A percentile compares a stretch with the other conserved stretches of the same genome.
These are phyloP conservation scores for Orbilia quercus DNA, from an alignment of 2,329 filamentous ascomycete species.

Conservation along the genomic window DNA sequence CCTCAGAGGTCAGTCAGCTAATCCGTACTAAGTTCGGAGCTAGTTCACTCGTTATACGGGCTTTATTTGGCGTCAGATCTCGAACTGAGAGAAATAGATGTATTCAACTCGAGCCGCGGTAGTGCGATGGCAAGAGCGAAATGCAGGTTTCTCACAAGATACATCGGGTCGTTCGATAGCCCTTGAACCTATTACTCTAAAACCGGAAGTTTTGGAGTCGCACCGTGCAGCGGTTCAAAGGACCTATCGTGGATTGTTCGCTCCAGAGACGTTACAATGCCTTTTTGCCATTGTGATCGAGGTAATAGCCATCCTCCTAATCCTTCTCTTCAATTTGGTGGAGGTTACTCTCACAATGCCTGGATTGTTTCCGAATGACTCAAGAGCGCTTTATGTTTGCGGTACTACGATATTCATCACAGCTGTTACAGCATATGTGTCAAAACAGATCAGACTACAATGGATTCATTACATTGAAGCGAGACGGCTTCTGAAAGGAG, in stretches of 20 bases:
- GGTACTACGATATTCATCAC: constrained; percentile 46
- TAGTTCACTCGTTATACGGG: neutral
- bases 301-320: constrained; percentile 34
- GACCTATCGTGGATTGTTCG: constrained; percentile 8
- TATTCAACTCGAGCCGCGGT: constrained; percentile 51
- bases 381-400: constrained; percentile 43
- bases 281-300: constrained; percentile 41
- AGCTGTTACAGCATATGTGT: constrained; percentile 34
- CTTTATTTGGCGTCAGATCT: neutral
- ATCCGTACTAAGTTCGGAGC: too few species aligned
- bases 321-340: constrained; percentile 44
- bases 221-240: constrained; percentile 14
- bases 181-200: constrained; percentile 36
- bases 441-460: constrained; percentile 40
- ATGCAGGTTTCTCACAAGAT: constrained; percentile 35
- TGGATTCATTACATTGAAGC: constrained; percentile 51
- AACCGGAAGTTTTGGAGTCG: constrained; percentile 32
- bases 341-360: constrained; percentile 48
- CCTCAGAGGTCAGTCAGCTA: too few species aligned
- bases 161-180: constrained; percentile 45
- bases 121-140: constrained; percentile 54
- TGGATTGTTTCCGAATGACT: constrained; percentile 50
- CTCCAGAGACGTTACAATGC: constrained; percentile 48
- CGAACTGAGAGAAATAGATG: constrained; percentile 26
- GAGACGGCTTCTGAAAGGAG: constrained; percentile 31